Base-by-base conservation (phyloP, 352 stramenopile species). In the Globisporangium canariense region DNA sequence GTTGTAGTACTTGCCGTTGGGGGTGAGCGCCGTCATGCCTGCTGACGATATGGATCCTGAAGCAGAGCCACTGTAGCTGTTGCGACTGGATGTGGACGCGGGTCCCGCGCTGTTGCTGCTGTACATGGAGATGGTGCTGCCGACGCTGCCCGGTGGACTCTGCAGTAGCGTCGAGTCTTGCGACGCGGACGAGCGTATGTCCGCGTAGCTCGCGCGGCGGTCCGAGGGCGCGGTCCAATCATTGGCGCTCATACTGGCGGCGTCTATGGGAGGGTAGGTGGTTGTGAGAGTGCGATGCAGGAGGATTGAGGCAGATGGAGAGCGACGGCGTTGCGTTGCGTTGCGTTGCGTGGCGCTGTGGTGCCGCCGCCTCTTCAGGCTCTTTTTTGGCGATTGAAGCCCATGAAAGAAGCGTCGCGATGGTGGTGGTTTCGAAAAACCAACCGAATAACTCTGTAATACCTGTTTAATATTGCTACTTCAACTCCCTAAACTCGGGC, bases 1-100 rank as follows among this genome's bases (percentile, higher is more conserved):
- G 66, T 93, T 92, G 71, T 89, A 93, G 70, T 84, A 92, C 45
- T 80, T 80, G 46, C 73, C 78, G 66, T 90, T 85, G n/a, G 59
- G 58, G 10, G 58, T 63, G 45, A 63, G 58, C n/a, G 58, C 58
- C 4, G 58, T 56, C 43, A 63, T 36, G 30, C n/a, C 40, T 14
- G 56, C 38, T 6, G 28, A 14, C 14, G 56, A 10, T 22, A 36
- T 8, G 32, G 55, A 28, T 8, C n/a, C 28, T 4, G 47, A 54
- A 5, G 47, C 30, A 10, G 20, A 46, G 0, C 34, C 22, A 25
- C 36, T 59, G 22, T n/a, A 65, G 59, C 59, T 65, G 4, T 43
- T 28, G 34, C 49, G 46, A 13, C 34, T 58, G 6, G 59, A n/a
- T 3, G 58, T 30, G 13, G 58, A 20, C 14, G 46, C 30, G 13